These are phyloP conservation scores for Russula emetica DNA, from an alignment of 768 basidiomycete genomes.

Conservation along the genomic window DNA sequence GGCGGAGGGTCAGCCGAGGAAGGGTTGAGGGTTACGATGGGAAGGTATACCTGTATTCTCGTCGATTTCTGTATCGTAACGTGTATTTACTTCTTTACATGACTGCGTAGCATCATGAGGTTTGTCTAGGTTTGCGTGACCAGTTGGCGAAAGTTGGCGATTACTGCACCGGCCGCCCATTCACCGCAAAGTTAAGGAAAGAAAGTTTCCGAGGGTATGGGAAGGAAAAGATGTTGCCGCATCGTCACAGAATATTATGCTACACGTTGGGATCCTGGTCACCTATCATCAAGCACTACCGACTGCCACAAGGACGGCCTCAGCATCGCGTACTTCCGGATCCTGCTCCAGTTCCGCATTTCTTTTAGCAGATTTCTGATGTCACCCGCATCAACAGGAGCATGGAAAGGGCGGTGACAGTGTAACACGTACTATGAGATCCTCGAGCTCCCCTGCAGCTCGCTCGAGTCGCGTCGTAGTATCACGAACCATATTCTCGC, in stretches of 20 bases:
- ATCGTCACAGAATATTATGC: neutral
- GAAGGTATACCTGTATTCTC: neutral
- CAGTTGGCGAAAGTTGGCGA: neutral
- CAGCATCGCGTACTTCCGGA: slow-evolving; percentile 43
- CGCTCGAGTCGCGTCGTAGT: slow-evolving; percentile 56
- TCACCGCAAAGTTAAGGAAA: neutral
- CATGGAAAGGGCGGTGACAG: neutral
- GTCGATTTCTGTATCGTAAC: neutral
- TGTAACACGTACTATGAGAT: slow-evolving; percentile 58
- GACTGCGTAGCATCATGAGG: neutral
- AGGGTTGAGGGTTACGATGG: neutral
- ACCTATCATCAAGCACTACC: neutral
- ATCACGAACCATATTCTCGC: slow-evolving; percentile 75
- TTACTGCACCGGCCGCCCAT: neutral
- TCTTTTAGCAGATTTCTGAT: slow-evolving; percentile 44
- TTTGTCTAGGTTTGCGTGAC: neutral
- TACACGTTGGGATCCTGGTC: neutral
- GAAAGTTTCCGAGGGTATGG: neutral
- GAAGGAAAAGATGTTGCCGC: neutral
- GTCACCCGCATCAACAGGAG: neutral
- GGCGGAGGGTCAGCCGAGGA: neutral
- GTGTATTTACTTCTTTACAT: neutral
- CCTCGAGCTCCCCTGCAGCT: slow-evolving; percentile 58
- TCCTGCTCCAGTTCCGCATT: slow-evolving; percentile 37
- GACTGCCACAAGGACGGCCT: slow-evolving; percentile 48